phyloP scores from a whole-genome alignment of 768 basidiomycete genomes.

The Leccinum arenicola region DNA sequence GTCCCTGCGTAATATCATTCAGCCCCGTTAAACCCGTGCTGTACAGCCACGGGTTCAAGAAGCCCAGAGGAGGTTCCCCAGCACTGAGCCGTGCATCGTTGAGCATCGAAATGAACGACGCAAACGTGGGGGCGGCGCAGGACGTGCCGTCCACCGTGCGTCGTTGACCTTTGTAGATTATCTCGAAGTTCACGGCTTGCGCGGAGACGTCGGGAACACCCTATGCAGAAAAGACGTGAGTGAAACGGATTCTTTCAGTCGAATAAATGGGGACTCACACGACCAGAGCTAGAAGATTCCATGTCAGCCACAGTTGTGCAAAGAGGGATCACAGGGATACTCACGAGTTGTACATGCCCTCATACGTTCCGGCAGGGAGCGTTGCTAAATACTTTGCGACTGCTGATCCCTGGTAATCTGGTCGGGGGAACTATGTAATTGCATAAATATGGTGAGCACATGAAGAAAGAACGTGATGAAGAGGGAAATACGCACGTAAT shows the following conservation, averaged over 20 bases:
- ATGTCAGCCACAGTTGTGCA: neutral
- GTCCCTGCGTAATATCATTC: constrained; percentile 59
- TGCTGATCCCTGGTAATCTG: constrained; percentile 48
- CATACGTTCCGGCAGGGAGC: constrained; percentile 29
- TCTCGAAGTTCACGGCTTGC: constrained; percentile 47
- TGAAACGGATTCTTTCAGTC: neutral
- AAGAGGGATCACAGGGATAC: constrained; percentile 13
- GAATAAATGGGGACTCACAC: constrained; percentile 38
- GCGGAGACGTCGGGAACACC: constrained; percentile 69
- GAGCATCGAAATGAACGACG: constrained; percentile 45
- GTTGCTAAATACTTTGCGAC: constrained; percentile 44
- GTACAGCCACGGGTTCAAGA: constrained; percentile 66
- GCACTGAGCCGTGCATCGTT: constrained; percentile 57
- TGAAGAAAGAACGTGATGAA: neutral
- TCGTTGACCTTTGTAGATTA: constrained; percentile 42
- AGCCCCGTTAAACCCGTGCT: constrained; percentile 30
- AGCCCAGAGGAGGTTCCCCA: constrained; percentile 40
- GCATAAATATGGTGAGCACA: neutral
- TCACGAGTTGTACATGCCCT: constrained; percentile 60
- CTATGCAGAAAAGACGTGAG: constrained; percentile 15
- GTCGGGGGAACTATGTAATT: constrained; percentile 45
- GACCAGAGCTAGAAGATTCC: constrained; percentile 9
- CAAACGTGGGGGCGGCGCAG: constrained; percentile 34
- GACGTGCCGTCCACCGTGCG: constrained; percentile 58
- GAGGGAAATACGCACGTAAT: constrained; percentile 43